phyloP scores from a whole-genome alignment of 176 grass and related monocot genomes.

The Panicum miliaceum region DNA sequence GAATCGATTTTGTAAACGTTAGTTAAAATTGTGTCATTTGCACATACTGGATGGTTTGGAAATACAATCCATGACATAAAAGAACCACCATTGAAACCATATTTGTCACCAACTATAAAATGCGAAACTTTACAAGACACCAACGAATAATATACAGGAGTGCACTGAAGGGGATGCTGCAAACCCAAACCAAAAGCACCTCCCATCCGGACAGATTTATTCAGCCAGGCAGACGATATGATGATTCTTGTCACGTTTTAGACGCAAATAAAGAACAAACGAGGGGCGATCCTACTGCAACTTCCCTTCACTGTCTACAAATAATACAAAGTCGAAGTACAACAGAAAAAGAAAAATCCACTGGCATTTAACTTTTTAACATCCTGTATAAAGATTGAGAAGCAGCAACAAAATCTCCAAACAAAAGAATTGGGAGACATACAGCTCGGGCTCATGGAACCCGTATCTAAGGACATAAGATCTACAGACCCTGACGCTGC shows the following conservation, averaged over 20 bases:
- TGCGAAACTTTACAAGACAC: not conserved
- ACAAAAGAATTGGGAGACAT: slow-evolving; percentile 79
- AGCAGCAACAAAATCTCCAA: slow-evolving; percentile 76
- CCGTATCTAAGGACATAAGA: slow-evolving; percentile 50
- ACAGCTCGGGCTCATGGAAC: slow-evolving; percentile 35
- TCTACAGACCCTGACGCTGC: slow-evolving; percentile 49
- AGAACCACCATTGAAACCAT: not conserved
- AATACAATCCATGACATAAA: too few relatives aligned
- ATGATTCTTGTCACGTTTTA: not conserved
- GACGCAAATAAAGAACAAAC: not conserved
- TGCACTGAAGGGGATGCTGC: not conserved
- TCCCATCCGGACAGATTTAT: not conserved
- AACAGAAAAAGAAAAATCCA: slow-evolving; percentile 43
- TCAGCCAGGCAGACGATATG: not conserved
- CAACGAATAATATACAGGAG: not conserved
- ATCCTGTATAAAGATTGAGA: slow-evolving; percentile 47
- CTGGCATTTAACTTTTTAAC: slow-evolving; percentile 57
- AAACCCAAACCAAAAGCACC: not conserved
- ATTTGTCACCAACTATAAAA: not conserved
- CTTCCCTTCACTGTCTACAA: slow-evolving; percentile 54
- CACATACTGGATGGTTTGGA: not conserved
- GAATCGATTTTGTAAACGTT: not conserved
- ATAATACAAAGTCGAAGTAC: slow-evolving; percentile 63
- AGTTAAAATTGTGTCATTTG: too few relatives aligned
- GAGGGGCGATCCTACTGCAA: slow-evolving; percentile 44